Base-by-base conservation (phyloP, 148 eudicot genomes). In the Suaeda aralocaspica region DNA sequence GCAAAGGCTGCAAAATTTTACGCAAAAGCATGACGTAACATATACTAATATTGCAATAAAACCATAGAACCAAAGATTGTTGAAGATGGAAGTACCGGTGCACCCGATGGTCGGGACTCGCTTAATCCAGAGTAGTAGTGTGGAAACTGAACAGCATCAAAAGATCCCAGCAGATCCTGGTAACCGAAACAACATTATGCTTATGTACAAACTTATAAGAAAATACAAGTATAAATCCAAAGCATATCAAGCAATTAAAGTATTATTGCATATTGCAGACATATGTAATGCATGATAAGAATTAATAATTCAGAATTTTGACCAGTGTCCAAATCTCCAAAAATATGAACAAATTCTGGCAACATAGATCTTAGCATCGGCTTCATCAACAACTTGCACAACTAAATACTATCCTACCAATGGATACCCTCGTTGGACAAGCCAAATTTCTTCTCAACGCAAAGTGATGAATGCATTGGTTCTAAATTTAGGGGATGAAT, bases 1-100 rank as follows among this genome's bases (percentile, higher is more conserved):
- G 79, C 79, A 90, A 73, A 49, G 98, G 95, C 98, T 93, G 70
- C 75, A 74, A 29, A 68, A 62, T 62, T 44, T 46, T 3, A 36
- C 50, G 21, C 29, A 46, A 16, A 45, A 59, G 49, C 13, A 11
- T 9, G 18, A 22, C 3, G 44, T 8, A 7, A 13, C 24, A 45
- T 2, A 12, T 7, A 57, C 24, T 28, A 2, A 60, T 21, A 26
- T 51, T 55, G 31, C 22, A 52, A 28, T 21, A 29, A 50, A 31
- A 60, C 19, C 53, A 58, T 30, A n/a, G n/a, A n/a, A n/a, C 19
- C 26, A 29, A 26, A 36, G 53, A 28, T 22, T 69, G 19, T 21
- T 33, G 70, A 5, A 56, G 57, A 73, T 46, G 60, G 51, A 70
- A 56, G 19, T 84, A 88, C 98, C 80, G 85, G 84, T 56, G 83